Conservation (phyloP, 257 asterid genomes). For the Gentiana straminea region DNA sequence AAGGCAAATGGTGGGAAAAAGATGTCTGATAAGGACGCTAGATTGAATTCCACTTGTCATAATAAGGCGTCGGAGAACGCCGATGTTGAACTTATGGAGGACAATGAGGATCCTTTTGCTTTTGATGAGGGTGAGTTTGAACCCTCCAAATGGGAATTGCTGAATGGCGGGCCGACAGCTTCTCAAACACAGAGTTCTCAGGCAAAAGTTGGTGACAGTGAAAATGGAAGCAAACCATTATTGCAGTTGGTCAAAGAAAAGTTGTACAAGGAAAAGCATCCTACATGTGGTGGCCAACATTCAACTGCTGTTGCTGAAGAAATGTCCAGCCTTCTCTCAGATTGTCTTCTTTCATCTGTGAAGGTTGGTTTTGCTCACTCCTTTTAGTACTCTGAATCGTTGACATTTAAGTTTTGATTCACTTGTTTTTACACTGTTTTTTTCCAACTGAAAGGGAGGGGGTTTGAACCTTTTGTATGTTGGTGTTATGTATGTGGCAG, state of each 20-base stretch:
- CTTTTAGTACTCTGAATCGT: background rate
- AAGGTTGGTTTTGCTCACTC: conserved; percentile 32
- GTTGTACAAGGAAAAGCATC: conserved; percentile 16
- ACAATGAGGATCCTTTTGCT: conserved; percentile 69
- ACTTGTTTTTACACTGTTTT: too few relatives aligned
- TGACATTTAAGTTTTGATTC: too few relatives aligned
- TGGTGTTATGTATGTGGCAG: conserved; percentile 24
- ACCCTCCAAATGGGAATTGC: conserved; percentile 76
- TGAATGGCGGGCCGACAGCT: conserved; percentile 33
- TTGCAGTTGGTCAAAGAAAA: conserved; percentile 35
- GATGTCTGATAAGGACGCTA: conserved; percentile 20
- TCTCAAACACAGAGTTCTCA: conserved; percentile 24
- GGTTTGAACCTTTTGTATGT: too few relatives aligned
- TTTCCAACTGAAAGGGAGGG: too few relatives aligned
- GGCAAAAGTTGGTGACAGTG: conserved; percentile 14
- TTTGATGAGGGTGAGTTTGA: conserved; percentile 52
- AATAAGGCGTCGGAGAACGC: conserved; percentile 16
- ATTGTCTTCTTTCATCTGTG: conserved; percentile 67
- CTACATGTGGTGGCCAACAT: conserved; percentile 39
- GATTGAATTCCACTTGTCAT: conserved; percentile 17
- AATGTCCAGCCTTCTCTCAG: conserved; percentile 47
- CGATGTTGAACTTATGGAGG: conserved; percentile 27
- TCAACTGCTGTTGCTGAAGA: conserved; percentile 33
- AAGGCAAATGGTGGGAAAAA: conserved; percentile 15
- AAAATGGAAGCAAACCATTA: conserved; percentile 20